Base-by-base conservation (phyloP, 768 basidiomycete species). In the Melanogaster broomeanus region DNA sequence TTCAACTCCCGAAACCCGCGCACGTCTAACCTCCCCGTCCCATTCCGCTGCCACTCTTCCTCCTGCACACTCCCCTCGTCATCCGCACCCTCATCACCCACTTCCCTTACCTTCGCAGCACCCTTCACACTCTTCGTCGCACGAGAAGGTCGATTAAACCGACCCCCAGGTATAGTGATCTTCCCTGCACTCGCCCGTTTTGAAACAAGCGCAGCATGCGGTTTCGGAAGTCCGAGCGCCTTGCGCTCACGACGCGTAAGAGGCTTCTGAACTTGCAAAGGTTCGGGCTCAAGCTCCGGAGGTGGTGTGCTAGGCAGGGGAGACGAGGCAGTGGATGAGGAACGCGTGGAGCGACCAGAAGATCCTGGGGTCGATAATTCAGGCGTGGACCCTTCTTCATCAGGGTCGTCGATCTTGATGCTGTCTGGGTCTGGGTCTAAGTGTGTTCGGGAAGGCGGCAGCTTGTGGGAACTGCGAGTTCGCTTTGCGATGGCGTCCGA, bases 1-100 rank as follows among this genome's bases (percentile, higher is more conserved):
- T 80, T 87, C 67, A 90, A 66, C 71, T 90, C 88, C 58, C 87
- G 73, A 67, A 90, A 90, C 47, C 88, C 88, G 47, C 88, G 75
- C 47, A 90, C 87, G 65, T 90, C 88, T 52, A 90, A 66, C 61
- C 87, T 72, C 45, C 87, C 88, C 28, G 81, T 79, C 55, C 87
- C 87, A 68, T 86, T 90, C 66, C 70, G 76, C 61, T 69, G 72
- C 87, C 88, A 89, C 63, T 79, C 81, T 13, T 58, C 71, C 6
- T 65, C 74, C 13, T 69, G 67, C 31, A 58, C 62, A 21, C 59
- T 60, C 2, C 61, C 61, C 42, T 70, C 74, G 16, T 72, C 70
- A 27, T 68, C 75, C 16, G 64, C 63, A 33, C 54, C 64, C 33
- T 61, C 59, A 10, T 62, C 68, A 24, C 43, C 49, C 0, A 42